phyloP scores from a whole-genome alignment of 163 green algal genomes.

The Coccomyxa subellipsoidea region DNA sequence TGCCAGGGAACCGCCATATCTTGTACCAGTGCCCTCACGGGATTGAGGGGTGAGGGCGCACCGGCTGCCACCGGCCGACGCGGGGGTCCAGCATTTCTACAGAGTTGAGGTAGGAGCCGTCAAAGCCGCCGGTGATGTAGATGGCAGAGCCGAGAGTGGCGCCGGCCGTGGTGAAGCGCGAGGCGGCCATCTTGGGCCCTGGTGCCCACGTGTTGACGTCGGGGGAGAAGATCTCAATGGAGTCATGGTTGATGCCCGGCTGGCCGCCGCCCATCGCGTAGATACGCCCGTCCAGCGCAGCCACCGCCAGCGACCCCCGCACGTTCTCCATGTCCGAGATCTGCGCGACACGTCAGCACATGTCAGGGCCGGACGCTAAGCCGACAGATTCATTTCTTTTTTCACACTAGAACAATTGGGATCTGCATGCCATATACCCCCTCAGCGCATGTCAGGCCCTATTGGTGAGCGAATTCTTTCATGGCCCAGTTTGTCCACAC shows the following conservation, averaged over 20 bases:
- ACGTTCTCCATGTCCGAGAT: constrained; percentile 24
- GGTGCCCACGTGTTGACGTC: constrained; percentile 25
- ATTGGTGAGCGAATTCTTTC: too few relatives aligned
- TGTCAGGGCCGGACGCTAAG: too few relatives aligned
- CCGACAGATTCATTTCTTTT: too few relatives aligned
- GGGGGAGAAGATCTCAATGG: constrained; percentile 32
- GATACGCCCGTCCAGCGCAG: constrained; percentile 23
- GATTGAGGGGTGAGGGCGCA: constrained; percentile 12
- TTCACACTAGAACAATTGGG: too few relatives aligned
- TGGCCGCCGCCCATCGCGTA: constrained; percentile 38
- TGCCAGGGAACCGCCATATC: too few relatives aligned
- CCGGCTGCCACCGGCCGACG: constrained; percentile 38
- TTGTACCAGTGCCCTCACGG: too few relatives aligned
- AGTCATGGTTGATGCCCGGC: constrained; percentile 23
- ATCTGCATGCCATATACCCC: too few relatives aligned
- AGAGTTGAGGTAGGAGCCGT: constrained; percentile 32
- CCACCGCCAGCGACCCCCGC: constrained; percentile 33
- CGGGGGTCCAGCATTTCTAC: constrained; percentile 38
- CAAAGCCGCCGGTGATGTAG: constrained; percentile 37
- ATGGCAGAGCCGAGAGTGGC: constrained; percentile 25
- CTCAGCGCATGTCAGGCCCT: too few relatives aligned
- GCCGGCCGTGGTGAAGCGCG: constrained; percentile 37
- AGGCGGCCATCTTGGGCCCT: constrained; percentile 1
- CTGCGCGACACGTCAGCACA: not conserved
- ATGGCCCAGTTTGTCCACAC: too few relatives aligned